These are phyloP conservation scores for Picea sitchensis DNA, from an alignment of 75 land plant species.

Conservation along the genomic window DNA sequence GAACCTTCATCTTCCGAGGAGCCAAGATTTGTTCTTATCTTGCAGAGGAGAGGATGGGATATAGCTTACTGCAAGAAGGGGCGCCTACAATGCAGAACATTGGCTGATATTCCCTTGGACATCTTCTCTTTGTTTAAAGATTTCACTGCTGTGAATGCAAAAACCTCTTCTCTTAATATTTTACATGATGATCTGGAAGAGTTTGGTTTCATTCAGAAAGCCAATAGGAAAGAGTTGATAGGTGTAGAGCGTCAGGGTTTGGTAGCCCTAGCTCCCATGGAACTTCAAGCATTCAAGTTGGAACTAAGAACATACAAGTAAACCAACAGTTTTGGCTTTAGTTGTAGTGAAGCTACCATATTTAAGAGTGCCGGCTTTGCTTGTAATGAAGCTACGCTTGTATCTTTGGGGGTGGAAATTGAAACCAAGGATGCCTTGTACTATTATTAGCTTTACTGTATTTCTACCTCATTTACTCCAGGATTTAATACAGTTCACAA, in stretches of 20 bases:
- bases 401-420: no score
- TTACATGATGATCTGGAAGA: conserved; percentile 63
- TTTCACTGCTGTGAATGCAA: conserved; percentile 41
- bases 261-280: conserved; percentile 79
- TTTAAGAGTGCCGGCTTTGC: no score
- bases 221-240: conserved; percentile 37
- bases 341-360: no score
- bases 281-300: conserved; percentile 88
- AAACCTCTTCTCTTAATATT: conserved; percentile 70
- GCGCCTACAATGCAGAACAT: conserved; percentile 36
- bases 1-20: conserved; percentile 18
- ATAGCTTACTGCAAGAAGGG: conserved; percentile 54
- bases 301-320: conserved; percentile 34
- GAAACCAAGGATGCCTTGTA: no score
- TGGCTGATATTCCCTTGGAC: conserved; percentile 51
- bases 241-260: conserved; percentile 50
- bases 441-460: no score
- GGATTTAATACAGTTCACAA: no score
- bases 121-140: conserved; percentile 62
- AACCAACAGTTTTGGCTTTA: neutral
- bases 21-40: conserved; percentile 53
- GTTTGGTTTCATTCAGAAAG: conserved; percentile 37
- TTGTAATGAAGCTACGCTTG: no score
- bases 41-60: conserved; percentile 88
- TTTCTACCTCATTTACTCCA: no score